Evolutionary conservation across 2,329 filamentous ascomycete genomes (phyloP).

Genomic region (Fonsecaea pugnacius): DNA sequence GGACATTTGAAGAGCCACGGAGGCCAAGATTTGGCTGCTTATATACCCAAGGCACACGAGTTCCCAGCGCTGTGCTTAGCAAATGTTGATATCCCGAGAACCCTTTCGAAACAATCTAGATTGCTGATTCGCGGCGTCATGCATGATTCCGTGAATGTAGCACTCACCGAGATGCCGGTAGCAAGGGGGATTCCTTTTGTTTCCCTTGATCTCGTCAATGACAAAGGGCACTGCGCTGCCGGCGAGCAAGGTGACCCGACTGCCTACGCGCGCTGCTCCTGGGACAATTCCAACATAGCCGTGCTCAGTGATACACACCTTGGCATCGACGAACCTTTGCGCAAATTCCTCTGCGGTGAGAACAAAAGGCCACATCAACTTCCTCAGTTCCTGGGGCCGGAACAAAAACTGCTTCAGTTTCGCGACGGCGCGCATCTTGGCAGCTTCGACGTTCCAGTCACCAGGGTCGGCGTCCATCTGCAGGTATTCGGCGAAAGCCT

Average conservation of each 20-base stretch:
- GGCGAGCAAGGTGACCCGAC: neutral
- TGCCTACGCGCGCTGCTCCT: neutral
- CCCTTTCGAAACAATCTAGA: neutral
- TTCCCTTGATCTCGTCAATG: neutral
- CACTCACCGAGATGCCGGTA: conserved; percentile 2
- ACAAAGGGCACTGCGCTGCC: conserved; percentile 3
- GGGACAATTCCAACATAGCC: conserved; percentile 1
- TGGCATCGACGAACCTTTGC: neutral
- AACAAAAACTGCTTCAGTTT: neutral
- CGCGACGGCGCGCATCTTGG: neutral
- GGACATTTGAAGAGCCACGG: too few species aligned
- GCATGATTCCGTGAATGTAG: conserved; percentile 2
- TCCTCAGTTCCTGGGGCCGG: neutral
- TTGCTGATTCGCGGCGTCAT: neutral
- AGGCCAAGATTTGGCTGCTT: too few species aligned
- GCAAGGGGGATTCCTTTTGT: neutral
- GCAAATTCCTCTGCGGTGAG: neutral
- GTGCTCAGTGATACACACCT: neutral
- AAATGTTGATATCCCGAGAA: neutral
- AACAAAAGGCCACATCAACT: neutral
- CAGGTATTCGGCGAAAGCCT: conserved; percentile 1
- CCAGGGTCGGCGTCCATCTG: neutral
- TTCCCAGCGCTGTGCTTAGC: neutral
- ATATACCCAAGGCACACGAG: neutral
- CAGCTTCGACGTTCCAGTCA: neutral